Conservation (phyloP, 202 grass and related monocot genomes). For the Zizania palustris region DNA sequence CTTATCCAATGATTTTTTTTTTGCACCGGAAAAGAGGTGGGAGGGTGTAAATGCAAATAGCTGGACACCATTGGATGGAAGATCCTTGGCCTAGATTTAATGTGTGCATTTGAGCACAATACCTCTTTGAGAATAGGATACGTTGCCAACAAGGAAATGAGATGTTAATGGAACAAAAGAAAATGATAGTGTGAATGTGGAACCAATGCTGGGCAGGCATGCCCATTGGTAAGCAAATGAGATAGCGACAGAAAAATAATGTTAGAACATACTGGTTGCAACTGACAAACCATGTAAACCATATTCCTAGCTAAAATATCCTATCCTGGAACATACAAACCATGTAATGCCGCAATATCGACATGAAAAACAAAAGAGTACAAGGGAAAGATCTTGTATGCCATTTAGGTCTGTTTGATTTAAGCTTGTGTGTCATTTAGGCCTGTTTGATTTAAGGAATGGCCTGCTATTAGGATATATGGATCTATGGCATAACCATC, state of each 20-base stretch:
- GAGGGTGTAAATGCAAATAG: too few relatives aligned
- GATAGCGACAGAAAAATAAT: not conserved
- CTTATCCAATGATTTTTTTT: too few relatives aligned
- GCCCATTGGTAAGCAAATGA: not conserved
- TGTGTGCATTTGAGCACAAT: too few relatives aligned
- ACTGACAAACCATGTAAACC: not conserved
- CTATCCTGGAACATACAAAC: not conserved
- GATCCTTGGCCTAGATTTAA: too few relatives aligned
- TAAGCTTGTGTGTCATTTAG: not conserved
- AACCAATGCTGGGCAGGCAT: slow-evolving; percentile 1
- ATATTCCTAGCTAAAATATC: slow-evolving; percentile 3
- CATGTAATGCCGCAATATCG: not conserved
- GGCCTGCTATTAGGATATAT: not conserved
- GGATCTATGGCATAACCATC: not conserved
- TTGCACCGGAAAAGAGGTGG: too few relatives aligned
- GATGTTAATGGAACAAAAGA: not conserved
- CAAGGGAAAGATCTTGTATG: not conserved
- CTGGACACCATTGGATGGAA: too few relatives aligned
- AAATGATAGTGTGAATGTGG: too few relatives aligned
- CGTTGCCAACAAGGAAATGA: not conserved
- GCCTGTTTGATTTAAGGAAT: not conserved
- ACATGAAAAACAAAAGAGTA: not conserved
- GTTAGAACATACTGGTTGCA: slow-evolving; percentile 5
- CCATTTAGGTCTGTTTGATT: not conserved
- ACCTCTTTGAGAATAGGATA: too few relatives aligned